Evolutionary conservation across 2,329 filamentous ascomycete species (phyloP), one percentile per base, ranked within the genome.

Genomic region (Alternaria ventricosa): DNA sequence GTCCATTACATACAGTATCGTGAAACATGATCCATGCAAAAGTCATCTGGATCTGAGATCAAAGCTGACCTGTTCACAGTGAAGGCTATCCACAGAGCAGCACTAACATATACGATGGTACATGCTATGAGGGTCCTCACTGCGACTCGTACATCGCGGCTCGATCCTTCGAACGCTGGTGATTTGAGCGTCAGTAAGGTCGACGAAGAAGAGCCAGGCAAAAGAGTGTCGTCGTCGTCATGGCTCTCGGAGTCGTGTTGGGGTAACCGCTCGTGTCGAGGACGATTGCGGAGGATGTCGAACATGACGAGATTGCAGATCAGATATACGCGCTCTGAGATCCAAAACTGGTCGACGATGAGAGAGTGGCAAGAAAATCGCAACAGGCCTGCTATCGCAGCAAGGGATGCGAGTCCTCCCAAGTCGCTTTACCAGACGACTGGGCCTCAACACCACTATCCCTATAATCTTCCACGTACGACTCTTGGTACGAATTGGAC

Each of bases 1-100:
- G 6, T 12, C 8, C 11, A 23, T 13, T 5, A 53, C 73, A 55
- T 66, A 79, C 77, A 78, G 43, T 78, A 78, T 23, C 71, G 67
- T 15, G 75, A 76, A 22, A 75, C 64, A 47, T 76, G 70, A 50
- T 68, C 27, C 11, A 77, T 72, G 58, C 76, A 77, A 51, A 73
- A 74, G 0, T 66, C 55, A 49, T 77, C 75, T 12, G 67, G 60
- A 41, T 73, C 57, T 13, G 50, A 27, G n/a, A 74, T 58, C 27
- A 62, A 57, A 9, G 65, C 28, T 15, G 49, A 56, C 36, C 49
- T 59, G 22, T 68, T 64, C 9, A 67, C 57, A 22, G 70, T 63
- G 46, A 63, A 69, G 3, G 49, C 58, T 23, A 74, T 61, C 60
- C 69, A 70, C 5, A 72, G 13, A 5, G 68, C 70, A 7, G 58